phyloP scores from a whole-genome alignment of 345 rosid genomes.

The Chamaenerion angustifolium region DNA sequence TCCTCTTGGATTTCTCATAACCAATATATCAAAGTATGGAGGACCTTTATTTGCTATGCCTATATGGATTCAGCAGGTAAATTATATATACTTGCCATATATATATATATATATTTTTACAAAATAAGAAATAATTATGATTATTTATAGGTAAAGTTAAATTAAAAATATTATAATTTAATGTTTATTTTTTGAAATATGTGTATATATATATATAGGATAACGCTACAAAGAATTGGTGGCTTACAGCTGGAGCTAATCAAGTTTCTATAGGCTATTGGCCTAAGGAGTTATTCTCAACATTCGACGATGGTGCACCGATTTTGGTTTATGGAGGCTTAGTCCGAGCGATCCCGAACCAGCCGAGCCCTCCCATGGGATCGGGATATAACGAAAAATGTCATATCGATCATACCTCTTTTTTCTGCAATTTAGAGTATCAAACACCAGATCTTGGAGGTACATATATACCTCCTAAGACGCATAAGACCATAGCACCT shows the following conservation, averaged over 20 bases:
- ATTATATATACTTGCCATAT: too few species aligned
- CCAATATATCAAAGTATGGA: neutral
- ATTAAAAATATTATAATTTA: too few species aligned
- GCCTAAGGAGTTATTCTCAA: constrained; percentile 1
- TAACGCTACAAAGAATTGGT: neutral
- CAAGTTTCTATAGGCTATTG: neutral
- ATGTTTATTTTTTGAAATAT: too few species aligned
- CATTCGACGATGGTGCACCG: neutral
- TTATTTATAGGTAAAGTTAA: too few species aligned
- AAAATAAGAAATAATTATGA: too few species aligned
- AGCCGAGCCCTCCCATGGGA: neutral
- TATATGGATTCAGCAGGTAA: neutral
- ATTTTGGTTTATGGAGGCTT: neutral
- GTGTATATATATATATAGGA: neutral
- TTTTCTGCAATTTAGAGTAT: too few species aligned
- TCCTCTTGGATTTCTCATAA: neutral
- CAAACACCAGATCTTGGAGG: too few species aligned
- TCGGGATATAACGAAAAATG: neutral
- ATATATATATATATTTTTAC: too few species aligned
- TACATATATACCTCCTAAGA: too few species aligned
- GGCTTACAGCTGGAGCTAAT: neutral
- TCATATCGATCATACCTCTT: too few species aligned
- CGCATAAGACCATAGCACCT: too few species aligned
- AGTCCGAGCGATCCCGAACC: neutral
- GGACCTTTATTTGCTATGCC: neutral